Conservation (phyloP, 164 flowering plant species). For the Vitis labrusca region DNA sequence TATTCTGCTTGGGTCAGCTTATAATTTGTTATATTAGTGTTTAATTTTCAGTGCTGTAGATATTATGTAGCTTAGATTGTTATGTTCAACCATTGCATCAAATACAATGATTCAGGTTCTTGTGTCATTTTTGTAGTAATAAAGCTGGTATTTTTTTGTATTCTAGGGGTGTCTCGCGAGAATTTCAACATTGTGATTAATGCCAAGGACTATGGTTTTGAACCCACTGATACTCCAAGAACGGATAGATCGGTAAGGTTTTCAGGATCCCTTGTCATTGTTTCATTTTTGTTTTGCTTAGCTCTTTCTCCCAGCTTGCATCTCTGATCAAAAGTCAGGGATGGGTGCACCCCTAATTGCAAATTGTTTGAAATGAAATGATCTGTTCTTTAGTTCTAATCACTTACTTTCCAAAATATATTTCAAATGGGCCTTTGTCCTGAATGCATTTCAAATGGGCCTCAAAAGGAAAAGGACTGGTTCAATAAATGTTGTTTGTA, state of each 20-base stretch:
- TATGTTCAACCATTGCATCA: not conserved
- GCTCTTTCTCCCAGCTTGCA: not conserved
- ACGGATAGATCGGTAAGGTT: slow-evolving; percentile 91
- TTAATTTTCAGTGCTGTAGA: not conserved
- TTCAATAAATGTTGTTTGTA: too few species aligned
- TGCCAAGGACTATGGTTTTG: slow-evolving; percentile 83
- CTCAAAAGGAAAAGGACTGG: too few species aligned
- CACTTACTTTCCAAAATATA: too few species aligned
- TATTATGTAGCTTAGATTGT: not conserved
- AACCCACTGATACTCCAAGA: slow-evolving; percentile 90
- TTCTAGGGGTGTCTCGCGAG: slow-evolving; percentile 87
- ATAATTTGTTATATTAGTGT: not conserved
- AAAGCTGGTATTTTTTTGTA: slow-evolving; percentile 5
- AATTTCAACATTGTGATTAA: slow-evolving; percentile 71
- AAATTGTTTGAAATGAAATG: too few species aligned
- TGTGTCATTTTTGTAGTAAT: not conserved
- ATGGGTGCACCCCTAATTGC: too few species aligned
- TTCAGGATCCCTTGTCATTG: not conserved
- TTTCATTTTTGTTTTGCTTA: not conserved
- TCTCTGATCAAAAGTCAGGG: too few species aligned
- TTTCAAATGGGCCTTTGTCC: too few species aligned
- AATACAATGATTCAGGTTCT: not conserved
- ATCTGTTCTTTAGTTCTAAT: too few species aligned
- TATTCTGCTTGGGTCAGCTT: not conserved
- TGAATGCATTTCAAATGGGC: too few species aligned